Conservation (phyloP, 805 yeast species). For the Wickerhamiella kurtzmanii region DNA sequence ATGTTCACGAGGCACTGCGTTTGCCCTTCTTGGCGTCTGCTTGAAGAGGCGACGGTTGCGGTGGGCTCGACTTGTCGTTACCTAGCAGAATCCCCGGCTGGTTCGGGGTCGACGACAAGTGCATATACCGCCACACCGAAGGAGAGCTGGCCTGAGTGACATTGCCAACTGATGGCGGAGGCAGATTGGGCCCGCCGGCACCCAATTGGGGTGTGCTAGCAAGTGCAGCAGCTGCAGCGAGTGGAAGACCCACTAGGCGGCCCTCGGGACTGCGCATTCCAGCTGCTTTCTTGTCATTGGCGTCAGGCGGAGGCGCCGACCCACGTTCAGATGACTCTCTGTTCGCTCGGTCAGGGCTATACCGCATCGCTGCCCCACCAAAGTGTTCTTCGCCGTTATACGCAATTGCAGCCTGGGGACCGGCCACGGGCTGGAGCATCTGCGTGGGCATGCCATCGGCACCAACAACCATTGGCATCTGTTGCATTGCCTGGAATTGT, state of each 20-base stretch:
- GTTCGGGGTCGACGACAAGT: slow-evolving; percentile 41
- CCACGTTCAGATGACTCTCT: background rate
- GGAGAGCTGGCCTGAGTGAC: slow-evolving; percentile 56
- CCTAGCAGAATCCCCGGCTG: slow-evolving; percentile 2
- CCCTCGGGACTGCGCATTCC: slow-evolving; percentile 54
- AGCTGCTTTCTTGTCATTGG: slow-evolving; percentile 4
- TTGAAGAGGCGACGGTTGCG: background rate
- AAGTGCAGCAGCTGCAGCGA: background rate
- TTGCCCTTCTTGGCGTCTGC: background rate
- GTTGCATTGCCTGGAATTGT: background rate
- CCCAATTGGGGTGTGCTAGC: background rate
- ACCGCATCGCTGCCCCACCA: slow-evolving; percentile 2
- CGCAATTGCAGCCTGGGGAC: background rate
- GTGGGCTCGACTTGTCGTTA: slow-evolving; percentile 1
- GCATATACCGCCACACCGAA: slow-evolving; percentile 82
- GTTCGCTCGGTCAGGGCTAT: background rate
- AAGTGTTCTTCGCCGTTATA: background rate
- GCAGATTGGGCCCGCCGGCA: slow-evolving; percentile 19
- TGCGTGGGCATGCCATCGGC: slow-evolving; percentile 1
- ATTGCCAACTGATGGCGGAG: slow-evolving; percentile 31
- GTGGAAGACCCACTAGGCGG: slow-evolving; percentile 18
- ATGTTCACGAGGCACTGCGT: background rate
- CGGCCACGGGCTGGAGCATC: background rate
- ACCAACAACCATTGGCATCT: background rate
- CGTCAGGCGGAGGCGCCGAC: slow-evolving; percentile 2